Evolutionary conservation across 192 early-diverging fungal genomes (phyloP).

Genomic region (Umbelopsis sp.): DNA sequence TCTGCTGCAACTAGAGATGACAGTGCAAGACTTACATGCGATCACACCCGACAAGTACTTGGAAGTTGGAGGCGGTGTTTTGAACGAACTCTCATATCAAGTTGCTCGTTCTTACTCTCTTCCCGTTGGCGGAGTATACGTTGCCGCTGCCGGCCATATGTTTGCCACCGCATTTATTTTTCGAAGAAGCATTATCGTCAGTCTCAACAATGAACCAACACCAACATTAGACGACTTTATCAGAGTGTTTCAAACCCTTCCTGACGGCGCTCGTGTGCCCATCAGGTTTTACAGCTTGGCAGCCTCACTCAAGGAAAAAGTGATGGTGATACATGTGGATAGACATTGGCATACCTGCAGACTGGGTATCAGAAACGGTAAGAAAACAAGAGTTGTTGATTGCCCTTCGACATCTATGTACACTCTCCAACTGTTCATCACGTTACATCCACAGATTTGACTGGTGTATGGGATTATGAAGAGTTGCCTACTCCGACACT

Average conservation of each 20-base stretch:
- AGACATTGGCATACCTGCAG: conserved; percentile 84
- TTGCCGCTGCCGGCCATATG: conserved; percentile 67
- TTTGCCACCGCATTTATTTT: conserved; percentile 60
- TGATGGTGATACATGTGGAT: conserved; percentile 81
- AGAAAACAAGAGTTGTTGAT: conserved; percentile 10
- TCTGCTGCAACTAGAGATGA: conserved; percentile 37
- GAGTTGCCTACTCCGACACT: conserved; percentile 63
- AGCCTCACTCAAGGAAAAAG: conserved; percentile 73
- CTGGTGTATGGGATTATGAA: conserved; percentile 80
- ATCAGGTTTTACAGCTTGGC: conserved; percentile 73
- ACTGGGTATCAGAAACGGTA: conserved; percentile 75
- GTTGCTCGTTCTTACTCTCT: conserved; percentile 68
- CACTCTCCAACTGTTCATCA: not conserved
- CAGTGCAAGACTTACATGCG: conserved; percentile 70
- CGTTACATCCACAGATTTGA: conserved; percentile 43
- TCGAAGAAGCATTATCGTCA: conserved; percentile 65
- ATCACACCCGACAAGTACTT: conserved; percentile 84
- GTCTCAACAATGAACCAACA: conserved; percentile 62
- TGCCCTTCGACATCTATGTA: not conserved
- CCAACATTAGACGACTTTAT: conserved; percentile 67
- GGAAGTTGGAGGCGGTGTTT: conserved; percentile 79
- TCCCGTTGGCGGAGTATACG: conserved; percentile 78
- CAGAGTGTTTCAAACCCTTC: conserved; percentile 54
- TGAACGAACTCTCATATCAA: conserved; percentile 75
- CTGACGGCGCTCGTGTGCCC: conserved; percentile 58